phyloP scores from a whole-genome alignment of 225 moss, liverwort and hornwort genomes.

The Lunularia cruciata region DNA sequence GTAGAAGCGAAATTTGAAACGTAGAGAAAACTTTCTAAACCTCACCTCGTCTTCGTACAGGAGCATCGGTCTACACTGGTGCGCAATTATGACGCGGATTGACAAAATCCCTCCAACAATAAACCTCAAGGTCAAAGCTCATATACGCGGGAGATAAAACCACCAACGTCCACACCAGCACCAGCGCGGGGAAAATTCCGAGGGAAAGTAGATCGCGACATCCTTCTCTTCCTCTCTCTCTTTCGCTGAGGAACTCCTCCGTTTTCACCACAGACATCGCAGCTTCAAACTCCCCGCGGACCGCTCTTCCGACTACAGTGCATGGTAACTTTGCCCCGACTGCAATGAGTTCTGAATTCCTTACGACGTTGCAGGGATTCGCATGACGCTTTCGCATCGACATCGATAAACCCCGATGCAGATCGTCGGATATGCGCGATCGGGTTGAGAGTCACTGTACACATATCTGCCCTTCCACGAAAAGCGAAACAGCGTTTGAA shows the following conservation, averaged over 20 bases:
- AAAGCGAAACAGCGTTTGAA: conserved; percentile 36
- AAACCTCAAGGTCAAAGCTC: conserved; percentile 3
- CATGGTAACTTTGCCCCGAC: neutral
- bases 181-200: conserved; percentile 16
- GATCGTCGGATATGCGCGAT: neutral
- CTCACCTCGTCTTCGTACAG: neutral
- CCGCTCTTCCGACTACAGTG: too few species aligned
- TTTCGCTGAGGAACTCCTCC: neutral
- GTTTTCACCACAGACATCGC: neutral
- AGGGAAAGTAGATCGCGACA: neutral
- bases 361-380: neutral
- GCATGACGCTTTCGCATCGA: neutral
- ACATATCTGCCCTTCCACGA: neutral
- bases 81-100: neutral
- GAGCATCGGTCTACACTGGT: conserved; percentile 11
- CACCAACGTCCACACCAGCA: neutral
- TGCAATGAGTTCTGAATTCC: neutral
- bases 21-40: neutral
- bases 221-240: neutral
- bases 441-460: neutral
- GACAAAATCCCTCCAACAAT: neutral
- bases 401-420: neutral
- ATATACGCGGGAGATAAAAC: conserved; percentile 31
- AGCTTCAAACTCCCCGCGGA: neutral
- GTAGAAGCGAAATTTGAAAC: conserved; percentile 12